Base-by-base conservation (phyloP, 2,329 filamentous ascomycete species). In the Colletotrichum sp. region DNA sequence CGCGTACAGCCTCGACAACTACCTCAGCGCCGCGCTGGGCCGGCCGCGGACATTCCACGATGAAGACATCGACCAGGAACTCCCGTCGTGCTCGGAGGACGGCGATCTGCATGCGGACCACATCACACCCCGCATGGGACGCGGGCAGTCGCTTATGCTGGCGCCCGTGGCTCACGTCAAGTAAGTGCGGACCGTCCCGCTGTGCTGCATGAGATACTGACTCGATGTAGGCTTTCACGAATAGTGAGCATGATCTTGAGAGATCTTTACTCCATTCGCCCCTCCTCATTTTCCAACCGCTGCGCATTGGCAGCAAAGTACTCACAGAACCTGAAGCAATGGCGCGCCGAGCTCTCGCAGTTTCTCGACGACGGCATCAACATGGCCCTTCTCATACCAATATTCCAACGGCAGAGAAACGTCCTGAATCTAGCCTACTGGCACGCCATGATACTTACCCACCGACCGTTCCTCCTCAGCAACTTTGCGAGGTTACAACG, bases 1-100 rank as follows among this genome's bases (percentile, higher is more conserved):
- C 36, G 90, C 90, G 0, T 94, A 93, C 79, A 90, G 88, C 16
- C 83, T 94, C 5, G 92, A 94, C 79, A 92, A 90, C 67, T 93
- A 94, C 76, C 85, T 94, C 15, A 92, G 91, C 71, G 89, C 90
- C 24, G 89, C 91, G 66, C 86, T 93, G 12, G 92, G 92, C 3
- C 85, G 92, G 21, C 92, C 92, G 2, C 83, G 89, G 18, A 87
- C 91, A 3, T 90, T 93, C 65, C 92, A 92, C 74, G 91, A 93
- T 64, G 91, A 93, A 60, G 91, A 93, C 71, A 92, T 93, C 67
- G 92, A 93, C 76, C 90, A 93, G 77, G 88, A 91, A 18, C 82
- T 92, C 16, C 92, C 92, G 0, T 83, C 85, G 9, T 82, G 85
- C 26, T 85, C 91, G 8, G 90, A 92, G 71, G 91, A 93, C 74